Percentiles rank a stretch among this genome's conserved stretches.
These are phyloP conservation scores for Salix viminalis DNA, from an alignment of 345 rosid genomes.

Conservation along the genomic window DNA sequence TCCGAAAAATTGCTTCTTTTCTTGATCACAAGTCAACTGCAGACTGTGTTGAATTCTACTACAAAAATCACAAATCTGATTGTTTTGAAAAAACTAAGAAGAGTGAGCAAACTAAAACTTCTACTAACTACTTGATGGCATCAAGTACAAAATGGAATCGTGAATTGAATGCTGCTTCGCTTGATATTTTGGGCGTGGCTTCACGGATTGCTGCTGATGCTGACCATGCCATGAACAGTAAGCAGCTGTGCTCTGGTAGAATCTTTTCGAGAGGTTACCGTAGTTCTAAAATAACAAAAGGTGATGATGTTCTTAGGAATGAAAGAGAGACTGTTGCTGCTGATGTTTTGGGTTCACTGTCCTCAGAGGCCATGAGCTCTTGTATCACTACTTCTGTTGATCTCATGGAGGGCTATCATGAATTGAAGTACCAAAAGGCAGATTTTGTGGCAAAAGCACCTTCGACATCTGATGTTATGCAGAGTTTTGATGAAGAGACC, in stretches of 20 bases:
- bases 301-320: conserved; percentile 40
- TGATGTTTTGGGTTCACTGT: conserved; percentile 76
- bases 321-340: conserved; percentile 76
- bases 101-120: conserved; percentile 57
- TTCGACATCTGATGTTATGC: conserved; percentile 53
- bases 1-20: conserved; percentile 73
- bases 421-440: conserved; percentile 39
- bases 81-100: conserved; percentile 77
- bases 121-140: conserved; percentile 55
- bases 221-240: conserved; percentile 37
- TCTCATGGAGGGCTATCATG: conserved; percentile 44
- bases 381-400: conserved; percentile 65
- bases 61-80: conserved; percentile 96
- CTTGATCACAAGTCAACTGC: conserved; percentile 90
- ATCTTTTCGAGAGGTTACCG: conserved; percentile 36
- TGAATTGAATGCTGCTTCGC: conserved; percentile 64
- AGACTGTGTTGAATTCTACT: conserved; percentile 92
- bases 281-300: conserved; percentile 41
- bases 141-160: conserved; percentile 68
- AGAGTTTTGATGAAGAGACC: conserved; percentile 69
- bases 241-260: conserved; percentile 37
- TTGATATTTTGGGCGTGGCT: conserved; percentile 70
- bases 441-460: conserved; percentile 41
- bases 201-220: conserved; percentile 72
- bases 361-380: conserved; percentile 85